Evolutionary conservation across 805 yeast genomes (phyloP).

Genomic region (Alloascoidea hylecoeti): DNA sequence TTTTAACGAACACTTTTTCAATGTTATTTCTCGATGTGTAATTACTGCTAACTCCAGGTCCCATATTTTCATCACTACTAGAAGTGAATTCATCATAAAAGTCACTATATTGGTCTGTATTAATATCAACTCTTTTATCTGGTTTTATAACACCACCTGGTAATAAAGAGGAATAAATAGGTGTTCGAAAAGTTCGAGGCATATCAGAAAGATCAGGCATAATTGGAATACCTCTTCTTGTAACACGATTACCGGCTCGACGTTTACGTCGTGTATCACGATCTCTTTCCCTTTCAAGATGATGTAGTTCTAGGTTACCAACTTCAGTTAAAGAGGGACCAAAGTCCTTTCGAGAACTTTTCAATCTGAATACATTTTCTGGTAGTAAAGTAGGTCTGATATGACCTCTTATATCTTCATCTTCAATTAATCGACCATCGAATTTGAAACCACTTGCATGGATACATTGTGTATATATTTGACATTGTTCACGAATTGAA

Average conservation of each 20-base stretch:
- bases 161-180: constrained; percentile 60
- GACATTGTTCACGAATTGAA: constrained; percentile 82
- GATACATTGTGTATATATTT: constrained; percentile 66
- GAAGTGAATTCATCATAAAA: too few species aligned
- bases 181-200: constrained; percentile 81
- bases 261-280: constrained; percentile 85
- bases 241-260: constrained; percentile 54
- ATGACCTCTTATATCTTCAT: constrained; percentile 47
- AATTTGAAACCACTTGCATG: constrained; percentile 60
- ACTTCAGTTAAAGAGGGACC: constrained; percentile 67
- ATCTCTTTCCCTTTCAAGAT: constrained; percentile 82
- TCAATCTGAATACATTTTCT: constrained; percentile 31
- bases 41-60: too few species aligned
- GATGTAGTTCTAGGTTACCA: constrained; percentile 60
- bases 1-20: not conserved
- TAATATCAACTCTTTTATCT: too few species aligned
- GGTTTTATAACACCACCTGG: too few species aligned
- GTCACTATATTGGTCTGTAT: too few species aligned
- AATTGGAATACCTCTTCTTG: constrained; percentile 46
- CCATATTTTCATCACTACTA: too few species aligned
- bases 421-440: constrained; percentile 40
- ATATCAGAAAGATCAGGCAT: constrained; percentile 71
- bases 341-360: constrained; percentile 35
- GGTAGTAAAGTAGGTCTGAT: constrained; percentile 34
- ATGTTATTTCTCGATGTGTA: too few species aligned